Base-by-base conservation (phyloP, 345 rosid species). In the Alliaria petiolata region DNA sequence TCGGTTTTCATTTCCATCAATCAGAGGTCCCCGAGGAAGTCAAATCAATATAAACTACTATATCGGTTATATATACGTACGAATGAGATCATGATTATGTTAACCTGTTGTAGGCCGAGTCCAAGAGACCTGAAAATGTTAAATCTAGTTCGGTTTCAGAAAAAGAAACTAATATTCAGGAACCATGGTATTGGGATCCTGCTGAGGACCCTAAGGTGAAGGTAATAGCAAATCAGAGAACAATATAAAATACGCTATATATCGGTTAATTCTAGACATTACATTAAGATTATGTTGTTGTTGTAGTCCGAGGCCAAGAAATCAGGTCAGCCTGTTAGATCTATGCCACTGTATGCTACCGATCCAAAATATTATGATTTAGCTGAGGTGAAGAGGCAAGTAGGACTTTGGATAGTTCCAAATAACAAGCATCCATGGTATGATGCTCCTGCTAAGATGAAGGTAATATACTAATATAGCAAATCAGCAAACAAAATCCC, bases 261-360 rank as follows among this genome's bases (percentile, higher is more conserved):
- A 47, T 44, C 6, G 30, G 20, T 10, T 65, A 8, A 8, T 8
- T 49, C 15, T 36, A 17, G 8, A 42, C 31, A 33, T 55, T 1
- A 19, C 5, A 36, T 28, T 35, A n/a, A n/a, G n/a, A 65, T 49
- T 36, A 7, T 17, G 15, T 44, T 12, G 1, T 51, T 77, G 25
- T 62, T 26, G 64, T 84, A 85, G 91, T 76, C 78, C 3, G 90
- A 75, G 65, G 64, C 81, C 63, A 80, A 57, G 70, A 83, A 44
- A 72, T 67, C 78, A 33, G 66, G 46, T 6, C 68, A 78, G 25
- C 25, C 25, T 61, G 65, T 59, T 6, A 19, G 15, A 38, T 8
- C 62, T 49, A 72, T 80, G 9, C 15, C 58, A 49, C 1, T 5
- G 59, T 3, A 5, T 22, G 28, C 36, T 12, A 34, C 5, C 13